phyloP scores from a whole-genome alignment of 1,284 basidiomycete genomes.

The Takashimella tepidaria region DNA sequence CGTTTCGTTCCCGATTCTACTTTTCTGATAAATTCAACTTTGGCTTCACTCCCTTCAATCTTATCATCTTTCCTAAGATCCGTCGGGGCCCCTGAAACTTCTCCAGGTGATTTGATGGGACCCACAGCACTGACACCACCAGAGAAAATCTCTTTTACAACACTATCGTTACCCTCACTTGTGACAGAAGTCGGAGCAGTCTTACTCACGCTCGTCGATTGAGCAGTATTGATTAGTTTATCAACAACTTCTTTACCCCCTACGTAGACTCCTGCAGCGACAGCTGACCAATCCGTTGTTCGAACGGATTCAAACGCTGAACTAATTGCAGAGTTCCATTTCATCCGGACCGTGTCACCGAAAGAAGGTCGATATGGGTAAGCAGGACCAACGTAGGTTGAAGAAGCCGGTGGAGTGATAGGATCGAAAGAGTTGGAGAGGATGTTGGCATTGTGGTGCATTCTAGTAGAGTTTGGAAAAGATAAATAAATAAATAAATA shows the following conservation, averaged over 20 bases:
- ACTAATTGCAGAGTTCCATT: conserved; percentile 37
- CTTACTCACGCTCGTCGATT: too few relatives aligned
- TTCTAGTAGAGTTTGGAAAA: too few relatives aligned
- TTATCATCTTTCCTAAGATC: not conserved
- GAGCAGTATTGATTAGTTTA: not conserved
- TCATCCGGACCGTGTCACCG: conserved; percentile 23
- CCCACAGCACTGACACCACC: not conserved
- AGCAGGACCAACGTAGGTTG: conserved; percentile 29
- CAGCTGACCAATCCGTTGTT: conserved; percentile 26
- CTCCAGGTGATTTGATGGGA: not conserved
- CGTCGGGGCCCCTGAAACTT: not conserved
- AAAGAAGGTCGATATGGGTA: conserved; percentile 22
- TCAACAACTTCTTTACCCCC: not conserved
- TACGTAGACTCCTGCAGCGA: conserved; percentile 7
- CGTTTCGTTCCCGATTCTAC: not conserved
- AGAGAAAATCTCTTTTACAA: not conserved
- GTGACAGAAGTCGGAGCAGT: too few relatives aligned
- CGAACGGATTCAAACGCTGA: conserved; percentile 19
- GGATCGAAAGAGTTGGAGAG: conserved; percentile 31
- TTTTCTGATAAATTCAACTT: not conserved
- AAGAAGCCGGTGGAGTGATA: conserved; percentile 21
- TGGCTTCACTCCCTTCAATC: not conserved
- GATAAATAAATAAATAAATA: too few relatives aligned
- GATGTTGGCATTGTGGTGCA: conserved; percentile 12
- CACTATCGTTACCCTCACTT: not conserved